These are phyloP conservation scores for Ascoidea asiatica DNA, from an alignment of 805 yeast genomes.

Conservation along the genomic window DNA sequence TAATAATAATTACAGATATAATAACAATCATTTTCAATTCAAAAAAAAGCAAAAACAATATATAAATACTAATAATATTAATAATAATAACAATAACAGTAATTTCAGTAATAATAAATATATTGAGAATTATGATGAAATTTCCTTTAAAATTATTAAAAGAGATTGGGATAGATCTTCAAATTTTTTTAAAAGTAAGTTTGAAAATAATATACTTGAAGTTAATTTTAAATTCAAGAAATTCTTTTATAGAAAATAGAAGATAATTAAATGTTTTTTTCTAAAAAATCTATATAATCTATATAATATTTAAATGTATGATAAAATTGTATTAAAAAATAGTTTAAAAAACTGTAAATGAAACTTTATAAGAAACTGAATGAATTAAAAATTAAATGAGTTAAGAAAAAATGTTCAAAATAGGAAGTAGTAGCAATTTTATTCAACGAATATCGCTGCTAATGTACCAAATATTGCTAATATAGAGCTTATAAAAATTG, in stretches of 20 bases:
- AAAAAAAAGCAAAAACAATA: no score
- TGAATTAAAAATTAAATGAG: no score
- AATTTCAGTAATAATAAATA: no score
- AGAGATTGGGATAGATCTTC: neutral
- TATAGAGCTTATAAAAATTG: neutral
- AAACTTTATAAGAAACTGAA: no score
- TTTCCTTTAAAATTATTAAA: neutral
- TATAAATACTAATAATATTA: no score
- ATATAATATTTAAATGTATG: neutral
- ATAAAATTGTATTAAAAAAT: no score
- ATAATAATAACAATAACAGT: no score
- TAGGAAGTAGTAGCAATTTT: no score
- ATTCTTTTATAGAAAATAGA: neutral
- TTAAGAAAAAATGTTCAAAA: no score
- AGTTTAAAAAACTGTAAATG: neutral
- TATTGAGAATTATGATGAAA: neutral
- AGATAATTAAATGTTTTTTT: neutral
- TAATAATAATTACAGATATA: conserved; percentile 25
- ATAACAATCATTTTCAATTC: conserved; percentile 14
- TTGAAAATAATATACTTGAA: neutral
- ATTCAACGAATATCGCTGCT: neutral
- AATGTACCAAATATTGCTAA: neutral
- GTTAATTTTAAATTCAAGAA: no score
- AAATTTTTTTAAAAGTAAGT: neutral
- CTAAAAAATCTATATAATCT: no score